Evolutionary conservation across 441 rosid genomes (phyloP).

Genomic region (Brassica balearica): DNA sequence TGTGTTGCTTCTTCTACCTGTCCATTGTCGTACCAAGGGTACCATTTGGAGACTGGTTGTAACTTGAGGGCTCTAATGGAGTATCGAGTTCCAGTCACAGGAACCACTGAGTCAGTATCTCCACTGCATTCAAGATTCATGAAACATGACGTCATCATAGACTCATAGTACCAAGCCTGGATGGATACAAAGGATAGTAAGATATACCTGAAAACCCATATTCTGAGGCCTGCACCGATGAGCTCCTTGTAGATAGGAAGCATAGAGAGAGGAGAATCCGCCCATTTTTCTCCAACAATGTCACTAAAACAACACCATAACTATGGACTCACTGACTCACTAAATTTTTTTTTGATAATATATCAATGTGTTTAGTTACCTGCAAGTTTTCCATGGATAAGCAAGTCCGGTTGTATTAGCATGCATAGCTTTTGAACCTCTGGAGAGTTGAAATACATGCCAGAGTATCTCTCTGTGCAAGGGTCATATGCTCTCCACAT

Average conservation of each 20-base stretch:
- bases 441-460: slow-evolving; percentile 72
- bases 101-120: slow-evolving; percentile 8
- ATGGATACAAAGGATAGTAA: background rate
- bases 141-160: background rate
- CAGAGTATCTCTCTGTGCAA: slow-evolving; percentile 85
- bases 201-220: slow-evolving; percentile 9
- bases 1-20: slow-evolving; percentile 51
- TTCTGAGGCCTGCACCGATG: slow-evolving; percentile 1
- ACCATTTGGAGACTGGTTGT: slow-evolving; percentile 76
- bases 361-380: background rate
- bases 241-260: slow-evolving; percentile 4
- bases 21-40: slow-evolving; percentile 78
- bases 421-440: slow-evolving; percentile 96
- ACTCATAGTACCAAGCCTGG: background rate
- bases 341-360: background rate
- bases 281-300: slow-evolving; percentile 5
- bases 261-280: slow-evolving; percentile 12
- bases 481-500: slow-evolving; percentile 98
- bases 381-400: slow-evolving; percentile 5
- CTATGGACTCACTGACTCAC: background rate
- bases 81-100: background rate
- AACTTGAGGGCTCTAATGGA: slow-evolving; percentile 41
- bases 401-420: slow-evolving; percentile 67
- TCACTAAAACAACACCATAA: too few relatives aligned
- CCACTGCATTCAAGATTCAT: background rate